Evolutionary conservation across 1,139 yeast genomes (phyloP).

Genomic region (Yamadazyma oceani): DNA sequence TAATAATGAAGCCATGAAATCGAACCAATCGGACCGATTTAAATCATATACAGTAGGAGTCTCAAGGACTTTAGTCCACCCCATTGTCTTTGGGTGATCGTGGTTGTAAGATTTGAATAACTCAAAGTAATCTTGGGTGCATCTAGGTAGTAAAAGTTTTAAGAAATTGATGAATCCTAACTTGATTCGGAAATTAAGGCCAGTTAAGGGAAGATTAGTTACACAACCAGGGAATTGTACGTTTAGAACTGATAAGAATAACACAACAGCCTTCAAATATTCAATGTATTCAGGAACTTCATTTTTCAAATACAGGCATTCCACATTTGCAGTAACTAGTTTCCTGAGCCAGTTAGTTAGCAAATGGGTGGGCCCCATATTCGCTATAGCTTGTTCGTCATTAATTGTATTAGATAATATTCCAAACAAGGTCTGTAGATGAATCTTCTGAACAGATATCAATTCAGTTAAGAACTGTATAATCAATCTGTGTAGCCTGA

Average conservation of each 20-base stretch:
- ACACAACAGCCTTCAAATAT: conserved; percentile 9
- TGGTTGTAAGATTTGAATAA: neutral
- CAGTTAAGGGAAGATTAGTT: neutral
- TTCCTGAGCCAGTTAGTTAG: conserved; percentile 10
- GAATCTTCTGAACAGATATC: neutral
- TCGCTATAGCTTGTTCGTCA: neutral
- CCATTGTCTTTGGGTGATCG: neutral
- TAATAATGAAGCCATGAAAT: conserved; percentile 5
- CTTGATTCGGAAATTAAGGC: neutral
- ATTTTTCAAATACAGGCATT: conserved; percentile 9
- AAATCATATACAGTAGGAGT: neutral
- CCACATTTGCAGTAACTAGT: conserved; percentile 5
- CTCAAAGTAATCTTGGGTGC: neutral
- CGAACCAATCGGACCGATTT: neutral
- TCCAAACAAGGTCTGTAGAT: neutral
- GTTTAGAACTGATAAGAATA: conserved; percentile 1
- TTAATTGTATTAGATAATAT: neutral
- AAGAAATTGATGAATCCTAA: neutral
- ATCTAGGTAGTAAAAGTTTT: neutral
- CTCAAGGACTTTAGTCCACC: neutral
- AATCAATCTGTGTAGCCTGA: conserved; percentile 10
- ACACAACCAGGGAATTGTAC: neutral
- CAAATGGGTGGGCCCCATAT: conserved; percentile 9
- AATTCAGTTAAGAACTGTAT: conserved; percentile 8
- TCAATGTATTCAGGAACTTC: conserved; percentile 7